phyloP scores from a whole-genome alignment of 495 filamentous ascomycete species.

The Tuber umbilicatum region DNA sequence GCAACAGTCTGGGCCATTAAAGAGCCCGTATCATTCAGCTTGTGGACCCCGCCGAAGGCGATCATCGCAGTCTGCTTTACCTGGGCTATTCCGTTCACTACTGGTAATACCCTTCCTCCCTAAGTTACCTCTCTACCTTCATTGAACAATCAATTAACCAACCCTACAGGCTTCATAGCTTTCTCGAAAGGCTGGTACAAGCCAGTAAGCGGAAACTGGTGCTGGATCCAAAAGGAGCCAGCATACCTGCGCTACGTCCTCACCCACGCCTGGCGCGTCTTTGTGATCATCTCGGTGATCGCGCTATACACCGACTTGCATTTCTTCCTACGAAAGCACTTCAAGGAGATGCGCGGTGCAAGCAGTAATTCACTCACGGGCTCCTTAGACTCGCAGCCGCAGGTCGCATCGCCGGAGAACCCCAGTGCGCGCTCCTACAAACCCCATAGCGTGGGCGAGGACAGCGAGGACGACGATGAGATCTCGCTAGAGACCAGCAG shows the following conservation, averaged over 20 bases:
- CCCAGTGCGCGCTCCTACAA: not conserved
- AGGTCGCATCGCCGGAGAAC: not conserved
- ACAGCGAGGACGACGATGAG: not conserved
- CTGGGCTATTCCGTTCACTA: conserved; percentile 1
- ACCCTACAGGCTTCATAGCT: conserved; percentile 2
- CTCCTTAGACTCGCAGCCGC: too few species aligned
- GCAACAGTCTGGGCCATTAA: not conserved
- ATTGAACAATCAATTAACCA: not conserved
- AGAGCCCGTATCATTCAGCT: not conserved
- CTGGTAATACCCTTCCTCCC: not conserved
- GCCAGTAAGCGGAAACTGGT: conserved; percentile 14
- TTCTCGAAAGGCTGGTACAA: conserved; percentile 10
- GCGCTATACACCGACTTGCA: not conserved
- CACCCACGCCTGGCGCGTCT: conserved; percentile 14
- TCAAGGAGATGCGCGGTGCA: not conserved
- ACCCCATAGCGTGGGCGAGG: not conserved
- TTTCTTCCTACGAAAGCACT: not conserved
- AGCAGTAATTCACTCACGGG: not conserved
- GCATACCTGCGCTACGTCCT: conserved; percentile 11
- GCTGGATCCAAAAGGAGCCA: conserved; percentile 16
- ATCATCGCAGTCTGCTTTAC: not conserved
- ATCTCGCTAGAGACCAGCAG: not conserved
- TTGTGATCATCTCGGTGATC: conserved; percentile 1
- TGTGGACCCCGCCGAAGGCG: not conserved
- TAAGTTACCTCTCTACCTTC: not conserved